These are phyloP conservation scores for Leccinum aurantiacum DNA, from an alignment of 768 basidiomycete genomes.

Conservation along the genomic window DNA sequence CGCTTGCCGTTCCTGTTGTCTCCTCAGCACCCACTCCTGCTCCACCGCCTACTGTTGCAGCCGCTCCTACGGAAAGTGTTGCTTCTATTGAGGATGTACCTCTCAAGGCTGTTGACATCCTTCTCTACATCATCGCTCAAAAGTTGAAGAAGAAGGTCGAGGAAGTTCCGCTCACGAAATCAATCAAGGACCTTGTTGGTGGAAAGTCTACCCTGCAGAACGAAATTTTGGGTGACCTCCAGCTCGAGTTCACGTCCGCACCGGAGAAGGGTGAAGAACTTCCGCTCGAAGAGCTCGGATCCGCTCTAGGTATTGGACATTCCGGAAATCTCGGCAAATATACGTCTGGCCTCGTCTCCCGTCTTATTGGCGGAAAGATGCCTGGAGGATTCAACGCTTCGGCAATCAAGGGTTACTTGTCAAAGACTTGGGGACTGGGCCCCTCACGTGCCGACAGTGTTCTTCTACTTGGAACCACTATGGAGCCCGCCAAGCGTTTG, in stretches of 20 bases:
- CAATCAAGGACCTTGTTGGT: constrained; percentile 97
- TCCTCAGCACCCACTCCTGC: constrained; percentile 43
- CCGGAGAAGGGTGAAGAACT: constrained; percentile 99
- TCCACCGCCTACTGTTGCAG: constrained; percentile 41
- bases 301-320: constrained; percentile 78
- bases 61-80: constrained; percentile 60
- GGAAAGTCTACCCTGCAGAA: constrained; percentile 99
- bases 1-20: constrained; percentile 37
- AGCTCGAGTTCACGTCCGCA: constrained; percentile 90
- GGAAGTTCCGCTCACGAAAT: constrained; percentile 87
- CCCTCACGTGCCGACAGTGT: constrained; percentile 86
- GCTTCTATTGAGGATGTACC: constrained; percentile 86
- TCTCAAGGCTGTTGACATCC: constrained; percentile 86
- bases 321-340: constrained; percentile 91
- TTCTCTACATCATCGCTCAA: constrained; percentile 89
- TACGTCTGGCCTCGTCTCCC: constrained; percentile 84
- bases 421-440: constrained; percentile 96
- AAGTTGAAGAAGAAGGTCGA: constrained; percentile 95
- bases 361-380: constrained; percentile 94
- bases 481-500: constrained; percentile 93
- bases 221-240: constrained; percentile 95
- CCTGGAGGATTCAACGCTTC: constrained; percentile 98
- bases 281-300: constrained; percentile 92
- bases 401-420: constrained; percentile 83
- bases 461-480: constrained; percentile 84